phyloP scores from a whole-genome alignment of 805 yeast genomes.

The Kuraishia piskuri region DNA sequence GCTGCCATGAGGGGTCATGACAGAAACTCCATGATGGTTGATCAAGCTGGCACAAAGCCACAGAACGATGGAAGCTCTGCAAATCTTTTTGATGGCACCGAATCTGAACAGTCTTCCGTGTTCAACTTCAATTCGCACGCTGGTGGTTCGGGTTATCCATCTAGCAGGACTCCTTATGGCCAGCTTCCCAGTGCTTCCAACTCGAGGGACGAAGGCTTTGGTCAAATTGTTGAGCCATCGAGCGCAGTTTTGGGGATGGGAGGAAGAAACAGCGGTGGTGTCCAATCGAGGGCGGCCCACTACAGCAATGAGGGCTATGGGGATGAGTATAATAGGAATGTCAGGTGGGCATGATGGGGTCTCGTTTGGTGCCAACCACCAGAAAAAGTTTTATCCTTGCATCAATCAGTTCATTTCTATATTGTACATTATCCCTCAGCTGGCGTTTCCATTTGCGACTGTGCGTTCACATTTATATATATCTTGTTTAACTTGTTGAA shows the following conservation, averaged over 20 bases:
- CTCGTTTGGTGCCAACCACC: too few species aligned
- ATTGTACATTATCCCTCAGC: not conserved
- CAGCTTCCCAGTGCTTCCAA: not conserved
- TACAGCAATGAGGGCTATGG: slow-evolving; percentile 4
- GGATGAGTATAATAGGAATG: slow-evolving; percentile 6
- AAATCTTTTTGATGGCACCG: slow-evolving; percentile 2
- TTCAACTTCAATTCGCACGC: not conserved
- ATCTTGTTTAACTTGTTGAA: not conserved
- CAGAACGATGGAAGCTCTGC: slow-evolving; percentile 26
- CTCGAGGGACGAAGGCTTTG: slow-evolving; percentile 7
- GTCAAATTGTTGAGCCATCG: slow-evolving; percentile 14
- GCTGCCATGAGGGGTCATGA: slow-evolving; percentile 59
- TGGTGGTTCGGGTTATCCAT: not conserved
- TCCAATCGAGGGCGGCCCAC: not conserved
- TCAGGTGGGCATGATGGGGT: slow-evolving; percentile 7
- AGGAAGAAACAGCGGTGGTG: not conserved
- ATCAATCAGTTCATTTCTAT: not conserved
- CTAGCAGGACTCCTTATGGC: not conserved
- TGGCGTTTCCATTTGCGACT: not conserved
- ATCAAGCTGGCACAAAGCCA: slow-evolving; percentile 22
- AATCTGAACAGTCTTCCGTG: slow-evolving; percentile 15
- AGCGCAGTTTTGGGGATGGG: slow-evolving; percentile 16
- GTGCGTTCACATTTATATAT: not conserved
- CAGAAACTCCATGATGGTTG: slow-evolving; percentile 23
- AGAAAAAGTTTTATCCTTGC: not conserved